phyloP scores from a whole-genome alignment of 345 rosid genomes.

The Brassica carinata region DNA sequence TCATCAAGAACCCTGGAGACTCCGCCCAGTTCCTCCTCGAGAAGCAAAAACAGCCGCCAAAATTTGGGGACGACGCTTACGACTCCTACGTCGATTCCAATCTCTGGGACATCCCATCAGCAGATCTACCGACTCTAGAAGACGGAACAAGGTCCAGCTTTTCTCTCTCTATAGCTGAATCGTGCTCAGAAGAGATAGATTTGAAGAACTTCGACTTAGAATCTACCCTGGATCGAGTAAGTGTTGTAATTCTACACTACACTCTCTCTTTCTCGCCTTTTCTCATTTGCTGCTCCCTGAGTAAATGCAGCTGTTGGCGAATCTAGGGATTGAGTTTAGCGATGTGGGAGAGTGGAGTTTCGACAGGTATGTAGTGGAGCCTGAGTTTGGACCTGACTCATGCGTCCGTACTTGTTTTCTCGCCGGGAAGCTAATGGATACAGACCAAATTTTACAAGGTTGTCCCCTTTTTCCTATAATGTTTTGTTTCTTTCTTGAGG shows the following conservation, averaged over 20 bases:
- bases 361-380: constrained; percentile 62
- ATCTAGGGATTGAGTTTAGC: constrained; percentile 44
- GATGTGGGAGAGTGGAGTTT: constrained; percentile 66
- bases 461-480: background rate
- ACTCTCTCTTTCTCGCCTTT: background rate
- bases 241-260: background rate
- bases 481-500: background rate
- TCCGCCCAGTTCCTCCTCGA: constrained; percentile 53
- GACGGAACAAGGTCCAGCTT: constrained; percentile 31
- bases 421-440: constrained; percentile 47
- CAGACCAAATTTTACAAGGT: constrained; percentile 51
- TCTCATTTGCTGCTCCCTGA: background rate
- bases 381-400: constrained; percentile 78
- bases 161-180: constrained; percentile 37
- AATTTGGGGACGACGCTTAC: constrained; percentile 60
- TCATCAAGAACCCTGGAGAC: constrained; percentile 44
- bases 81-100: constrained; percentile 72
- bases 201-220: constrained; percentile 50
- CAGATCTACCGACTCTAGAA: constrained; percentile 38
- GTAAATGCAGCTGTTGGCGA: constrained; percentile 55
- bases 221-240: constrained; percentile 52
- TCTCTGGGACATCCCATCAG: constrained; percentile 85
- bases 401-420: constrained; percentile 56
- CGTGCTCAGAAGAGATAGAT: constrained; percentile 44
- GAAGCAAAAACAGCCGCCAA: constrained; percentile 65